These are phyloP conservation scores for Nakaseomyces bracarensis DNA, from an alignment of 1,139 yeast species.

Conservation along the genomic window DNA sequence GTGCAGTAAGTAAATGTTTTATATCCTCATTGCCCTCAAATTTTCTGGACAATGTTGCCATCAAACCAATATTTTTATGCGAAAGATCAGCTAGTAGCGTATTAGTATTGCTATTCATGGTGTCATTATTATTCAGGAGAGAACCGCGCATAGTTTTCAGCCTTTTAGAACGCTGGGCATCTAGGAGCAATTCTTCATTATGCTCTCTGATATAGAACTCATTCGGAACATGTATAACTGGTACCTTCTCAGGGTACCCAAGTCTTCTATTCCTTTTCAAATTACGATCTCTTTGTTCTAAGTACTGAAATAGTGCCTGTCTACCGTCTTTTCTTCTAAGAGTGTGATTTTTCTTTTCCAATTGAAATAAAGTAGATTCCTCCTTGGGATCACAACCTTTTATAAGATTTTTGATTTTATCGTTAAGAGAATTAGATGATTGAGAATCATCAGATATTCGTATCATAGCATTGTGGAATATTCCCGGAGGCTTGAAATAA, in stretches of 20 bases:
- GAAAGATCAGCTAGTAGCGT: not conserved
- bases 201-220: constrained; percentile 29
- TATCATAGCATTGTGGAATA: constrained; percentile 30
- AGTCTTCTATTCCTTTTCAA: constrained; percentile 24
- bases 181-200: constrained; percentile 17
- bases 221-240: constrained; percentile 28
- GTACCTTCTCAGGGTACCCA: constrained; percentile 24
- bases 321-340: constrained; percentile 30
- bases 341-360: constrained; percentile 17
- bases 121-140: constrained; percentile 15
- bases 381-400: constrained; percentile 29
- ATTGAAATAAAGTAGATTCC: constrained; percentile 25
- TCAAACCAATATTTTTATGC: constrained; percentile 14
- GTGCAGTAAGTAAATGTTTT: constrained; percentile 22
- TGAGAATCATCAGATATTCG: constrained; percentile 13
- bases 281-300: constrained; percentile 22
- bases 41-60: constrained; percentile 20
- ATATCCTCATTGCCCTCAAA: constrained; percentile 21
- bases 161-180: constrained; percentile 11
- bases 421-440: constrained; percentile 14
- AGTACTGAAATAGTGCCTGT: constrained; percentile 27
- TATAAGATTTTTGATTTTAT: constrained; percentile 24
- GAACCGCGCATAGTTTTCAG: constrained; percentile 15
- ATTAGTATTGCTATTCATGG: not conserved
- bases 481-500: constrained; percentile 32